Conservation (phyloP, 768 basidiomycete species). For the Serendipita indica region DNA sequence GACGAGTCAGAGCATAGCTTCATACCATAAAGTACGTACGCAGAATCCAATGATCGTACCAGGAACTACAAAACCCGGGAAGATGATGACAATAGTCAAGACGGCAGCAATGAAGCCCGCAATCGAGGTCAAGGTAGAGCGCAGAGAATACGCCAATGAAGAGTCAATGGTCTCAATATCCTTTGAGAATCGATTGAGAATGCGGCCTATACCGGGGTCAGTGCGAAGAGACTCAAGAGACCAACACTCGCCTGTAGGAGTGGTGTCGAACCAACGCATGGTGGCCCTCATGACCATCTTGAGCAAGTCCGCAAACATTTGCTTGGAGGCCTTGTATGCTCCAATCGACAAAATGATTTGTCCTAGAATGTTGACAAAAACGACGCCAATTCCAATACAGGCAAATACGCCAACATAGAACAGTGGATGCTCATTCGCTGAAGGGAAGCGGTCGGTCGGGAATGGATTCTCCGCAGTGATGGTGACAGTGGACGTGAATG, state of each 20-base stretch:
- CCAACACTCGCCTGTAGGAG: constrained; percentile 15
- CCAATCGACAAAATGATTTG: constrained; percentile 24
- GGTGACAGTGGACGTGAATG: not conserved
- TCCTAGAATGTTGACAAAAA: constrained; percentile 14
- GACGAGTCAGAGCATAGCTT: not conserved
- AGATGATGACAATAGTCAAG: constrained; percentile 32
- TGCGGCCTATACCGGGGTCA: constrained; percentile 13
- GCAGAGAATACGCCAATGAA: not conserved
- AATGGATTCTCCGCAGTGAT: not conserved
- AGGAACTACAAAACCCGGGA: constrained; percentile 76
- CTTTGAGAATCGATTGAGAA: constrained; percentile 20
- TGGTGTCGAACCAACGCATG: constrained; percentile 19
- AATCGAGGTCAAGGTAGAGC: constrained; percentile 12
- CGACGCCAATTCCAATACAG: constrained; percentile 16
- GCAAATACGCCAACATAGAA: constrained; percentile 17
- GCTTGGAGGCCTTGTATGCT: constrained; percentile 30
- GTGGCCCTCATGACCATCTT: constrained; percentile 16
- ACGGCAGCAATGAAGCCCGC: constrained; percentile 26
- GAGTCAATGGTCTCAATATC: constrained; percentile 20
- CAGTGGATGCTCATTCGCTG: constrained; percentile 18
- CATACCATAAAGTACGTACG: not conserved
- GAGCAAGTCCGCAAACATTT: constrained; percentile 17
- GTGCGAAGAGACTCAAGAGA: constrained; percentile 13
- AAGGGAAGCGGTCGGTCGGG: constrained; percentile 11
- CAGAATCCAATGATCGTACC: constrained; percentile 56